Conservation (phyloP, 2,329 filamentous ascomycete genomes). For the Diaporthe destruens region DNA sequence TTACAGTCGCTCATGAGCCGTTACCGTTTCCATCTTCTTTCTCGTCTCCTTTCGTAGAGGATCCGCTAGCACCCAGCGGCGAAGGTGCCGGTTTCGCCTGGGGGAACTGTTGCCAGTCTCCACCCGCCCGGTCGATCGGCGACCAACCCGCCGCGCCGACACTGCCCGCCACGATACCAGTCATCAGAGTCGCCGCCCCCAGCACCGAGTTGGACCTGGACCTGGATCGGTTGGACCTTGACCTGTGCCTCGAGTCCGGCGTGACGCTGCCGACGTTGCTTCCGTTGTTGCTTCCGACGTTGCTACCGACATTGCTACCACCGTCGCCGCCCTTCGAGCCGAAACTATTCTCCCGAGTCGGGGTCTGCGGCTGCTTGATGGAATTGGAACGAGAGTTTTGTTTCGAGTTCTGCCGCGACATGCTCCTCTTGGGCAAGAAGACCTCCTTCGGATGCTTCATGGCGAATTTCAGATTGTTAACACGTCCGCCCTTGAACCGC, state of each 20-base stretch:
- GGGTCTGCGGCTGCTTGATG: constrained; percentile 71
- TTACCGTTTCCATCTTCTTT: constrained; percentile 10
- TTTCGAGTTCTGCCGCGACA: constrained; percentile 66
- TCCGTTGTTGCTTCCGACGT: background rate
- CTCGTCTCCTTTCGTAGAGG: constrained; percentile 27
- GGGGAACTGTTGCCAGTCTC: constrained; percentile 51
- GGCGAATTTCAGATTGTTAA: constrained; percentile 85
- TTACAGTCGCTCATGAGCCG: constrained; percentile 25
- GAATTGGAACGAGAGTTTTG: constrained; percentile 76
- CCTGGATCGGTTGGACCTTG: constrained; percentile 70
- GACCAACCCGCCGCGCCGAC: constrained; percentile 80
- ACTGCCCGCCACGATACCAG: constrained; percentile 83
- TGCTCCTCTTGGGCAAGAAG: constrained; percentile 72
- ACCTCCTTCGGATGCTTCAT: constrained; percentile 81
- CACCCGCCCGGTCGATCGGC: constrained; percentile 68
- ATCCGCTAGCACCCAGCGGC: constrained; percentile 22
- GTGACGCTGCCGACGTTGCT: constrained; percentile 49
- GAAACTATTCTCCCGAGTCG: constrained; percentile 68
- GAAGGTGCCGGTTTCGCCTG: constrained; percentile 43
- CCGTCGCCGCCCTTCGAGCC: constrained; percentile 60
- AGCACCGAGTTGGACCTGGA: constrained; percentile 78
- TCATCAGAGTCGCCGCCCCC: constrained; percentile 82
- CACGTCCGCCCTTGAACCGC: constrained; percentile 82
- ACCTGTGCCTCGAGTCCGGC: constrained; percentile 73
- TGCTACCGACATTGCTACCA: constrained; percentile 38